Base-by-base conservation (phyloP, 345 rosid species). In the Eucalyptus paniculata region DNA sequence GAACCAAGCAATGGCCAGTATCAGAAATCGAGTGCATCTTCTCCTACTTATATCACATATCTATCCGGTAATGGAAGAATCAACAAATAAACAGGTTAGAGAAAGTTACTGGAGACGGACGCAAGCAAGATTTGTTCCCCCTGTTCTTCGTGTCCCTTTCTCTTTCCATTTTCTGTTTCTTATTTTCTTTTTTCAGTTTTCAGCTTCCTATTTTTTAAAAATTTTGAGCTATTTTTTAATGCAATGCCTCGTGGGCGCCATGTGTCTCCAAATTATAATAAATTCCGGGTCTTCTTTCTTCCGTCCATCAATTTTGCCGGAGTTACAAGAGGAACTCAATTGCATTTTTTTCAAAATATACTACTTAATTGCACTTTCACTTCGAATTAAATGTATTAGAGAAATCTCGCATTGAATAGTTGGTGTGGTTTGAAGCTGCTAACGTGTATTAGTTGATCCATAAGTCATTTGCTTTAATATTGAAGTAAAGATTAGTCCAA, bases 331-430 rank as follows among this genome's bases (percentile, higher is more conserved):
- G 65, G 65, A 58, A 58, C n/a, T 58, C 65, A 28, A 58, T 11
- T 58, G 65, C 65, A 26, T 26, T 58, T 58, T 56, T 58, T 58
- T 58, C 65, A 58, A 58, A 58, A 58, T 58, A 24, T 58, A 58
- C 30, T 58, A 58, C 65, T 58, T 3, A 58, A 58, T 58, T 58
- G 15, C n/a, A 5, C 32, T 60, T 28, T 28, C 32, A 6, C n/a
- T 12, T 1, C 2, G 1, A 1, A 60, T 60, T 1, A 60, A 12
- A 1, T 60, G 8, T 3, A 13, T 28, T 28, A 26, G 32, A 56
- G 62, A 56, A 56, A 56, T 23, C 28, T 56, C 12, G 6, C 12
- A 56, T 56, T 23, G 12, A 56, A 56, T 56, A 23, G 28, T 56
- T 56, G 4, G 26, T 26, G 7, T 60, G 67, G 67, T 60, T 60